These are phyloP conservation scores for Amphicarpaea edgeworthii DNA, from an alignment of 306 rosid species.

Conservation along the genomic window DNA sequence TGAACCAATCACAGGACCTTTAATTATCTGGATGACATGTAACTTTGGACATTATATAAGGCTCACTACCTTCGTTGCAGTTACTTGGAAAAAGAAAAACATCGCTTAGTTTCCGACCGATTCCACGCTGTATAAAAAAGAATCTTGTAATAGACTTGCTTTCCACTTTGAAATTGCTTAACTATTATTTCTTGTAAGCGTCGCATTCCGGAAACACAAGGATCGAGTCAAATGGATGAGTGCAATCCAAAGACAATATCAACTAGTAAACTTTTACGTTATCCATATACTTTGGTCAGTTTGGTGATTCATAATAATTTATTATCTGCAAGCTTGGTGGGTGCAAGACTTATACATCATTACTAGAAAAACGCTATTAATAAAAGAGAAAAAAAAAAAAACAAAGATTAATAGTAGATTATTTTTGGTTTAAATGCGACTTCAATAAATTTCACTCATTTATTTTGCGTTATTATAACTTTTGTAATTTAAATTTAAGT, in stretches of 20 bases:
- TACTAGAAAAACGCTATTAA: background rate
- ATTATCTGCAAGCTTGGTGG: background rate
- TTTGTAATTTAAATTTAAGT: background rate
- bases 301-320: background rate
- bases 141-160: background rate
- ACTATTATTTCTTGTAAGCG: background rate
- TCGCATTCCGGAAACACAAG: background rate
- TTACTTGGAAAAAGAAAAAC: background rate
- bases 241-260: conserved; percentile 3
- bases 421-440: background rate
- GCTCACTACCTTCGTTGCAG: conserved; percentile 21
- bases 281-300: background rate
- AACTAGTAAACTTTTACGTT: background rate
- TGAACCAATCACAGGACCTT: background rate
- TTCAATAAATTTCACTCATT: background rate
- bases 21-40: background rate
- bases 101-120: background rate
- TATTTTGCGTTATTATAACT: background rate
- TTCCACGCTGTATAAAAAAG: background rate
- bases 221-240: conserved; percentile 37
- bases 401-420: too few relatives aligned
- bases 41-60: background rate
- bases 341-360: background rate
- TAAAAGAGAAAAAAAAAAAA: too few relatives aligned
- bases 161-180: background rate